Percentiles rank a stretch among this genome's conserved stretches.
Conservation (phyloP, 2,329 filamentous ascomycete genomes). For the Trichoderma breve region DNA sequence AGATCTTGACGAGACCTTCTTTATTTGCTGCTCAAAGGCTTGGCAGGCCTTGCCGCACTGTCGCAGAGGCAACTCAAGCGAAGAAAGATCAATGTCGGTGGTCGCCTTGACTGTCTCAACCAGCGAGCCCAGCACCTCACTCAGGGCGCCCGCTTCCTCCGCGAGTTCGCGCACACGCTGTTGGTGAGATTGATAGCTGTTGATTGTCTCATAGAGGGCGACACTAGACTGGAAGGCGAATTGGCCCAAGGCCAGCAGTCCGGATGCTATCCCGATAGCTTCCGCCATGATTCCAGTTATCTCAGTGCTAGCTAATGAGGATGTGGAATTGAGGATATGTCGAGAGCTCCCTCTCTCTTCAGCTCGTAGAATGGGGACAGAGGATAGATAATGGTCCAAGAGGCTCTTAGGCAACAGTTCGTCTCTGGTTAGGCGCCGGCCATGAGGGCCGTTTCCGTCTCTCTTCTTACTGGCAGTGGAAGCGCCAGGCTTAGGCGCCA, state of each 20-base stretch:
- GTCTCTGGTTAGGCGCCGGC: neutral
- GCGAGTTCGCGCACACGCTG: slow-evolving; percentile 39
- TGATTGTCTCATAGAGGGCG: neutral
- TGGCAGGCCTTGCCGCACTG: slow-evolving; percentile 43
- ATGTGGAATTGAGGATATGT: neutral
- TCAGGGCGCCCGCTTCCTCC: slow-evolving; percentile 39
- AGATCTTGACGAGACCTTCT: slow-evolving; percentile 36
- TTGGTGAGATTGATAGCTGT: neutral
- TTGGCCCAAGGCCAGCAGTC: neutral
- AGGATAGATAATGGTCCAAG: neutral
- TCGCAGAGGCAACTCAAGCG: slow-evolving; percentile 34
- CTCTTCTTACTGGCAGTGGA: neutral
- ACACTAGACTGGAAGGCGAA: neutral
- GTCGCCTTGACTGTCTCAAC: neutral
- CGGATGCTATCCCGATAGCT: neutral
- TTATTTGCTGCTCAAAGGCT: slow-evolving; percentile 41
- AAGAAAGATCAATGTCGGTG: neutral
- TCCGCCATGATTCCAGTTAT: neutral
- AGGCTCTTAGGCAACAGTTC: neutral
- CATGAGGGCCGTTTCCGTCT: neutral
- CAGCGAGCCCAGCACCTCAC: neutral
- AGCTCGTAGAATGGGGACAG: neutral
- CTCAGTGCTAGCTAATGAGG: neutral
- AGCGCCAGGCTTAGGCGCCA: neutral
- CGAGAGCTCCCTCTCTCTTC: neutral